These are phyloP conservation scores for Mollisia scopiformis DNA, from an alignment of 2,329 filamentous ascomycete genomes.

Conservation along the genomic window DNA sequence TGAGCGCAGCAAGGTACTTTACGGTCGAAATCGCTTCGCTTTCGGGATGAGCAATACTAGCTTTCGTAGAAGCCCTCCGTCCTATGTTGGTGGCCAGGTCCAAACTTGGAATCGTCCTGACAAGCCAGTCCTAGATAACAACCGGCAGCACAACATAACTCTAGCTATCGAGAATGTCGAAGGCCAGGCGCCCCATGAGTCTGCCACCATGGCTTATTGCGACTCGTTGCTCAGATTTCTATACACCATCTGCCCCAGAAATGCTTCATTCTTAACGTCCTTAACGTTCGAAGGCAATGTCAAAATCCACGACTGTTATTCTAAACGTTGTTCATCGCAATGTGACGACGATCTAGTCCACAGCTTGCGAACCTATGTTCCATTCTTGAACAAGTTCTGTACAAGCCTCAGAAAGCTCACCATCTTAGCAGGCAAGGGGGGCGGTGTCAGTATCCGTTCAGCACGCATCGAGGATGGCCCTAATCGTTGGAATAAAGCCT, in stretches of 20 bases:
- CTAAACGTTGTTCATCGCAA: not conserved
- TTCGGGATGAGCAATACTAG: not conserved
- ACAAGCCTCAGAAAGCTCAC: not conserved
- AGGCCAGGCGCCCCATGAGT: not conserved
- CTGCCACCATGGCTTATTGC: not conserved
- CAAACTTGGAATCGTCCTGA: not conserved
- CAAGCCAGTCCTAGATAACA: not conserved
- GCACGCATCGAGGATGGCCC: not conserved
- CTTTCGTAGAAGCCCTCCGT: not conserved
- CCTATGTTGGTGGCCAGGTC: not conserved
- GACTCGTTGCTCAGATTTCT: not conserved
- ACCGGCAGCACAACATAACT: not conserved
- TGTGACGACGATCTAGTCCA: not conserved
- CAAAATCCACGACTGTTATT: not conserved
- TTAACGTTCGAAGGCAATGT: not conserved
- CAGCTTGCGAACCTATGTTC: not conserved
- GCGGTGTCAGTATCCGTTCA: no score
- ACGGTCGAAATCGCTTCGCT: not conserved
- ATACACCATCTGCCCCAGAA: not conserved
- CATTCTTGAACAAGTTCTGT: not conserved
- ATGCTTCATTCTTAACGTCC: not conserved
- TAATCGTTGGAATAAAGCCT: not conserved
- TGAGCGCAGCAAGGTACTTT: not conserved
- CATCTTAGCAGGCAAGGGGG: no score
- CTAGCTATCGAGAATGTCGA: not conserved